phyloP scores from a whole-genome alignment of 169 alveolate species.

The Cryptosporidium meleagridis region DNA sequence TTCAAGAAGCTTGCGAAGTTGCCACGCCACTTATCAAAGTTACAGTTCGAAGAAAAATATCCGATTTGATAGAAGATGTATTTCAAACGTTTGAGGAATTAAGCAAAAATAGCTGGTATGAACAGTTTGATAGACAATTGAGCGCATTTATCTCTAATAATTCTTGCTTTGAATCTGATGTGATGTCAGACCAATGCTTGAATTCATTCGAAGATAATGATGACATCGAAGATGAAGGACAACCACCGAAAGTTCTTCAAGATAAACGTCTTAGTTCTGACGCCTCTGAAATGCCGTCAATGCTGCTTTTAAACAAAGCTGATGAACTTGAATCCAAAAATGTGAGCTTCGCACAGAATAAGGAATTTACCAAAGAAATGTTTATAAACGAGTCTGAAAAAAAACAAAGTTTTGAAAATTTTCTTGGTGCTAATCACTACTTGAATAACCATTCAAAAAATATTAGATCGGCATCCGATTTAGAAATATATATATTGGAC shows the following conservation, averaged over 20 bases:
- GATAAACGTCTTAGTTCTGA: neutral
- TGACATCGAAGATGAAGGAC: constrained; percentile 26
- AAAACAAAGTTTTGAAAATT: constrained; percentile 2
- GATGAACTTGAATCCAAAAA: neutral
- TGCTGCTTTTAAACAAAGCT: neutral
- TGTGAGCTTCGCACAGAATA: neutral
- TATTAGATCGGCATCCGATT: constrained; percentile 16
- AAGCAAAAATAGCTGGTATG: constrained; percentile 39
- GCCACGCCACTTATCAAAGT: constrained; percentile 37
- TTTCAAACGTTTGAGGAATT: constrained; percentile 17
- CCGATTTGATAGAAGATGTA: constrained; percentile 28
- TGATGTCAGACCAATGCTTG: neutral
- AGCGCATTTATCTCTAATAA: neutral
- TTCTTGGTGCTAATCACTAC: neutral
- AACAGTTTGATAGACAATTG: constrained; percentile 14
- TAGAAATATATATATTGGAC: constrained; percentile 31
- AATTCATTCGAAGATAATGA: constrained; percentile 5
- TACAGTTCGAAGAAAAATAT: constrained; percentile 3
- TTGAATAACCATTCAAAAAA: neutral
- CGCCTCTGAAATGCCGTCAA: neutral
- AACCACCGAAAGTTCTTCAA: neutral
- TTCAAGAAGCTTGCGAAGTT: constrained; percentile 65
- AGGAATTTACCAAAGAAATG: neutral
- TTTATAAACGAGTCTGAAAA: neutral
- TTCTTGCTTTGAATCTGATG: constrained; percentile 4